phyloP scores from a whole-genome alignment of 305 asterid genomes.

The Euphrasia arctica region DNA sequence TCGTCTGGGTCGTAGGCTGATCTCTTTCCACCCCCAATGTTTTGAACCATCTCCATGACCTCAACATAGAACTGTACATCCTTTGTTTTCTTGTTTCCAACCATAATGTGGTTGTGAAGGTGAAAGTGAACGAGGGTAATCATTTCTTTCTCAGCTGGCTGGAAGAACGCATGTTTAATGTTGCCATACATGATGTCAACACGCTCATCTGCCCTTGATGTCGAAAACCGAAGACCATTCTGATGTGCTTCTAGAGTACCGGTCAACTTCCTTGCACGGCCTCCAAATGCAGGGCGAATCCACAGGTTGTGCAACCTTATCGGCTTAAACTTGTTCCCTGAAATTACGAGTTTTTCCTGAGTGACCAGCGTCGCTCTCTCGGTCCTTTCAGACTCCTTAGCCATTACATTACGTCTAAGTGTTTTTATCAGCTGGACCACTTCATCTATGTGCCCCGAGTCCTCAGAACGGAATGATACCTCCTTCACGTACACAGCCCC shows the following conservation, averaged over 20 bases:
- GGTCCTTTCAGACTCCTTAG: constrained; percentile 65
- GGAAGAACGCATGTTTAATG: constrained; percentile 73
- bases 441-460: constrained; percentile 68
- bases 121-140: constrained; percentile 78
- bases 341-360: constrained; percentile 60
- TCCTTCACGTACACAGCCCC: constrained; percentile 57
- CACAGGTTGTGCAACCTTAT: constrained; percentile 57
- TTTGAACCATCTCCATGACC: constrained; percentile 75
- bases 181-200: constrained; percentile 71
- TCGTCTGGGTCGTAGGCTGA: constrained; percentile 82
- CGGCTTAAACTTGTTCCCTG: constrained; percentile 64
- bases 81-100: constrained; percentile 73
- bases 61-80: constrained; percentile 76
- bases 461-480: constrained; percentile 62
- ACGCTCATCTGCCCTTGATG: constrained; percentile 61
- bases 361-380: constrained; percentile 66
- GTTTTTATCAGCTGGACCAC: constrained; percentile 64
- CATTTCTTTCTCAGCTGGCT: constrained; percentile 84
- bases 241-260: constrained; percentile 68
- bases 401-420: constrained; percentile 40
- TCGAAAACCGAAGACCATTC: constrained; percentile 67
- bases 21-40: constrained; percentile 64
- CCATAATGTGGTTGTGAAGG: constrained; percentile 80
- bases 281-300: constrained; percentile 74
- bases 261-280: constrained; percentile 60